These are phyloP conservation scores for Apiotrichum akiyoshidainum DNA, from an alignment of 1,284 basidiomycete species.

Conservation along the genomic window DNA sequence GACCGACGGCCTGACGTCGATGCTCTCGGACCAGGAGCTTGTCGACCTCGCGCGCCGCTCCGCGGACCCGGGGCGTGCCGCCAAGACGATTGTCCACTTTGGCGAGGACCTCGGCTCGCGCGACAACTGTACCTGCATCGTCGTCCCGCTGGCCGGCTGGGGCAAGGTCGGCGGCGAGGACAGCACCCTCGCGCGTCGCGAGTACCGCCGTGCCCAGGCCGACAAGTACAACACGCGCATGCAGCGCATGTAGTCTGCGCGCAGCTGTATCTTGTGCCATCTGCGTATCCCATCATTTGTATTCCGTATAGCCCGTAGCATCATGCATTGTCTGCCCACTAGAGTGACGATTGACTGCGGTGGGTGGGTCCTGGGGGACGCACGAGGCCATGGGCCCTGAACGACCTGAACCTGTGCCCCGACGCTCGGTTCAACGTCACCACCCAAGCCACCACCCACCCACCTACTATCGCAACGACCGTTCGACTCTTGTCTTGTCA, in stretches of 20 bases:
- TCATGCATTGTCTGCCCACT: background rate
- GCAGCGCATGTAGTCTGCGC: slow-evolving; percentile 43
- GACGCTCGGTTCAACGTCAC: no score
- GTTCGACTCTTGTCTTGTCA: background rate
- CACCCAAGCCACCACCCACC: no score
- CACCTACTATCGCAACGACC: background rate
- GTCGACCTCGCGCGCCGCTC: slow-evolving; percentile 79
- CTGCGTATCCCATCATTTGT: background rate
- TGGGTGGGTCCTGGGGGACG: background rate
- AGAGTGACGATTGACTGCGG: background rate
- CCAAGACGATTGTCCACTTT: slow-evolving; percentile 76
- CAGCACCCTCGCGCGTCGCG: slow-evolving; percentile 71
- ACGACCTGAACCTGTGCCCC: no score
- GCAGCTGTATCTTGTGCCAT: background rate
- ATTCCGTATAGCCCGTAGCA: slow-evolving; percentile 1
- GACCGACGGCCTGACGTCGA: slow-evolving; percentile 87
- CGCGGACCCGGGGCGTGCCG: slow-evolving; percentile 71
- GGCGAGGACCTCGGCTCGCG: slow-evolving; percentile 85
- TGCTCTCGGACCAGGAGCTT: slow-evolving; percentile 89
- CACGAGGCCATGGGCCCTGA: no score
- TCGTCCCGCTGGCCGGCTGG: slow-evolving; percentile 93
- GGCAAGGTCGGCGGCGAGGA: slow-evolving; percentile 70
- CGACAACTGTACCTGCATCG: slow-evolving; percentile 88
- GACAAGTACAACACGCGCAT: slow-evolving; percentile 50
- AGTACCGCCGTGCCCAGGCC: slow-evolving; percentile 72